Conservation (phyloP, 2,329 filamentous ascomycete genomes). For the Escovopsis sp. region DNA sequence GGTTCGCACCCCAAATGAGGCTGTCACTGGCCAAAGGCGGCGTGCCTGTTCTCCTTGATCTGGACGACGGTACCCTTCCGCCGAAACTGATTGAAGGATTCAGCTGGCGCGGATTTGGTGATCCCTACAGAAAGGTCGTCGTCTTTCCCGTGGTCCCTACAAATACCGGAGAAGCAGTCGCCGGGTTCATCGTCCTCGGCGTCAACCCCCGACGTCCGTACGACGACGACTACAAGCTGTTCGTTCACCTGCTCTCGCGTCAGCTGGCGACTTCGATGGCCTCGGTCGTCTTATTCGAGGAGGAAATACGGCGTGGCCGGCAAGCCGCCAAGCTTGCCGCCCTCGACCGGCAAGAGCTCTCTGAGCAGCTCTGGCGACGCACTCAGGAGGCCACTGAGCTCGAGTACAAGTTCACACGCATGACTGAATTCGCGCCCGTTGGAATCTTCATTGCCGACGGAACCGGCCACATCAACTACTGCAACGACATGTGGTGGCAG, state of each 20-base stretch:
- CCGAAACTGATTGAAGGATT: conserved; percentile 49
- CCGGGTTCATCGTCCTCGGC: conserved; percentile 68
- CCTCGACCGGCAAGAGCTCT: conserved; percentile 62
- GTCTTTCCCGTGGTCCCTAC: conserved; percentile 70
- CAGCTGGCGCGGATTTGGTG: conserved; percentile 55
- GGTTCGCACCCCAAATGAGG: conserved; percentile 62
- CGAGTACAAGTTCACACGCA: conserved; percentile 67
- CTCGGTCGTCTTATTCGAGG: conserved; percentile 69
- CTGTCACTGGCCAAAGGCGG: conserved; percentile 55
- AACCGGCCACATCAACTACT: conserved; percentile 57
- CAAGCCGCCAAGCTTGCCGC: conserved; percentile 60
- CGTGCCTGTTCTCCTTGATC: conserved; percentile 51
- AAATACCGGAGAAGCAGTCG: conserved; percentile 51
- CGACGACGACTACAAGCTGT: conserved; percentile 67
- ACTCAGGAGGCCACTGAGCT: conserved; percentile 49
- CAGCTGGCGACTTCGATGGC: conserved; percentile 69
- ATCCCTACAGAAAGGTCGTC: conserved; percentile 55
- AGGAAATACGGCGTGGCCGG: conserved; percentile 64
- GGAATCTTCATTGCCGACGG: conserved; percentile 75
- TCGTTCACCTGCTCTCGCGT: conserved; percentile 58
- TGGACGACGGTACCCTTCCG: conserved; percentile 53
- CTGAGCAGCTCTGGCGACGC: conserved; percentile 54
- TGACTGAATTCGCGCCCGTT: conserved; percentile 73
- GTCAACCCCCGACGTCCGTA: conserved; percentile 66
- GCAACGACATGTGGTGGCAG: conserved; percentile 66